phyloP scores from a whole-genome alignment of 2,329 filamentous ascomycete genomes.

The Phialemoniopsis sp. region DNA sequence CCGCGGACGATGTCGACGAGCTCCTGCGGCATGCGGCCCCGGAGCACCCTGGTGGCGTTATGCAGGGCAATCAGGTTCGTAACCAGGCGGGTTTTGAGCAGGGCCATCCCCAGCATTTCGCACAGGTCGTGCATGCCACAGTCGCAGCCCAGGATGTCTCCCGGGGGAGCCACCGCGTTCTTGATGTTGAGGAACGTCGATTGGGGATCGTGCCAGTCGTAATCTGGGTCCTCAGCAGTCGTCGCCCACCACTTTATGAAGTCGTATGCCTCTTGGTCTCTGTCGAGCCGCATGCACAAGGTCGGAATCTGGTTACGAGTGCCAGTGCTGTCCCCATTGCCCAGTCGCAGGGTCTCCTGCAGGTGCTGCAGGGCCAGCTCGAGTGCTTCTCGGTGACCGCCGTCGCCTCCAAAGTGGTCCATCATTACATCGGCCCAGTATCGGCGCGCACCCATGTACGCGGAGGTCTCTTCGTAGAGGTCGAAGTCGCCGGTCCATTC shows the following conservation, averaged over 20 bases:
- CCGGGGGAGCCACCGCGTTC: neutral
- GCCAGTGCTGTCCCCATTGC: slow-evolving; percentile 11
- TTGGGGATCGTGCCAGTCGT: neutral
- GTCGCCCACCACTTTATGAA: slow-evolving; percentile 14
- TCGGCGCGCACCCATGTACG: slow-evolving; percentile 1
- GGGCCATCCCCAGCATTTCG: too few relatives aligned
- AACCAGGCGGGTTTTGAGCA: too few relatives aligned
- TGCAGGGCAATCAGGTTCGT: too few relatives aligned
- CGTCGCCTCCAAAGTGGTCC: slow-evolving; percentile 6
- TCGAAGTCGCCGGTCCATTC: too few relatives aligned
- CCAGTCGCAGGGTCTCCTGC: slow-evolving; percentile 11
- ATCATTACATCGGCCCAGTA: slow-evolving; percentile 5
- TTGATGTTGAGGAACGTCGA: neutral
- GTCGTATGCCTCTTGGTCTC: slow-evolving; percentile 18
- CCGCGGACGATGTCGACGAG: too few relatives aligned
- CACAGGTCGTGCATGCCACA: too few relatives aligned
- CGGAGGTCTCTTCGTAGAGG: neutral
- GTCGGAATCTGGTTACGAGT: slow-evolving; percentile 11
- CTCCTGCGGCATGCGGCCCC: too few relatives aligned
- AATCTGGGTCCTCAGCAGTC: neutral
- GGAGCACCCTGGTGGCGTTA: too few relatives aligned
- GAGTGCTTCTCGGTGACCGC: slow-evolving; percentile 11
- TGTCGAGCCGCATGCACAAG: slow-evolving; percentile 12
- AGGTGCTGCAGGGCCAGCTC: slow-evolving; percentile 8
- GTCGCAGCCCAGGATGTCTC: too few relatives aligned